Conservation (phyloP, 345 rosid species). For the Populus nigra region DNA sequence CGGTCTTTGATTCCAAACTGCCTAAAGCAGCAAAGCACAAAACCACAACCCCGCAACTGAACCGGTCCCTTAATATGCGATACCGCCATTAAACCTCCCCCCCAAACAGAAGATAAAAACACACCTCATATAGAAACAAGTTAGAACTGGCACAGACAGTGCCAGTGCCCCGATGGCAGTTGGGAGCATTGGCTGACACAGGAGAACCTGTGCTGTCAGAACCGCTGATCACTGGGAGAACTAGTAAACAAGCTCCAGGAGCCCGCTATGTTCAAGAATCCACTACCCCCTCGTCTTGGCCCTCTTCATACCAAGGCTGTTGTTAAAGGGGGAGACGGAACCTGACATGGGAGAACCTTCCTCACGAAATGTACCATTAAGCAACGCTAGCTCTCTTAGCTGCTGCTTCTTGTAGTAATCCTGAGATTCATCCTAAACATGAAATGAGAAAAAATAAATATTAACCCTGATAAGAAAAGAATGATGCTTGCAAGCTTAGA, state of each 20-base stretch:
- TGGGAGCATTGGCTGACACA: conserved; percentile 35
- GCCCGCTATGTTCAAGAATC: conserved; percentile 15
- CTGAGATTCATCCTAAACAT: conserved; percentile 78
- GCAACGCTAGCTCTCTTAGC: conserved; percentile 89
- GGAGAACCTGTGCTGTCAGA: conserved; percentile 26
- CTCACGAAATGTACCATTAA: conserved; percentile 84
- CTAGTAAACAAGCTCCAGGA: conserved; percentile 32
- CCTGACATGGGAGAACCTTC: conserved; percentile 97
- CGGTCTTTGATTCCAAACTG: conserved; percentile 21
- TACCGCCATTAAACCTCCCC: conserved; percentile 18
- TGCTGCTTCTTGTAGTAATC: conserved; percentile 97
- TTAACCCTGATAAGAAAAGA: not conserved
- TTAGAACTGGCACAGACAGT: conserved; percentile 36
- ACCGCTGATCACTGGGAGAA: conserved; percentile 28
- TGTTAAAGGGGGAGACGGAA: conserved; percentile 78
- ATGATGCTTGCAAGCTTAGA: not conserved
- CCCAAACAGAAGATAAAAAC: conserved; percentile 29
- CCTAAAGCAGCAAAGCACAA: conserved; percentile 13
- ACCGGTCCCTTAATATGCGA: conserved; percentile 10
- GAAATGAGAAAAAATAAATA: not conserved
- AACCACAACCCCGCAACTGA: conserved; percentile 11
- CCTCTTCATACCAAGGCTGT: conserved; percentile 92
- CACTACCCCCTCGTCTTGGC: conserved; percentile 85
- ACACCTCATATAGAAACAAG: conserved; percentile 40
- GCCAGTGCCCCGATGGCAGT: conserved; percentile 50